Evolutionary conservation across 306 rosid genomes (phyloP).

Genomic region (Medicago lupulina): DNA sequence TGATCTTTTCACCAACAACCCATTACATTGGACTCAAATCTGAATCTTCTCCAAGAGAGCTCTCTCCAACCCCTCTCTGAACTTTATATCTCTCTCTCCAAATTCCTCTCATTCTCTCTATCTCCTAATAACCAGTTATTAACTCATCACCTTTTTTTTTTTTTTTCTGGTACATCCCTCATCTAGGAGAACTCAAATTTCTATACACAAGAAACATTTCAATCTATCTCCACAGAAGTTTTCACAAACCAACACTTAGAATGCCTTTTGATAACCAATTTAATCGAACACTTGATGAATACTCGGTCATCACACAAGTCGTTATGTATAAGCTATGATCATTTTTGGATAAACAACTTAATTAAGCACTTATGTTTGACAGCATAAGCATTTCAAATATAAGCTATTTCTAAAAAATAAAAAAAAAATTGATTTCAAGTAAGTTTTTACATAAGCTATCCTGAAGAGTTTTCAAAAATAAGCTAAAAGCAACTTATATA

Average conservation of each 20-base stretch:
- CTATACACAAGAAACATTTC: not conserved
- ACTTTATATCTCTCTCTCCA: not conserved
- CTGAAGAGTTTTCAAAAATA: too few species aligned
- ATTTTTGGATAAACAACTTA: too few species aligned
- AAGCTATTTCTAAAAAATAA: too few species aligned
- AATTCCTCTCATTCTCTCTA: not conserved
- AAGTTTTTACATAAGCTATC: too few species aligned
- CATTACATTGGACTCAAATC: not conserved
- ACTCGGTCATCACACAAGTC: not conserved
- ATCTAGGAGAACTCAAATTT: not conserved
- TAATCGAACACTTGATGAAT: too few species aligned
- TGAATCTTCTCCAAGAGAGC: not conserved
- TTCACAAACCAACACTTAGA: slow-evolving; percentile 15
- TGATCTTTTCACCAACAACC: not conserved
- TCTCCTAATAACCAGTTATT: not conserved
- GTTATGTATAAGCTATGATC: not conserved
- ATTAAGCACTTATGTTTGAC: too few species aligned
- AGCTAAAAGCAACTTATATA: too few species aligned
- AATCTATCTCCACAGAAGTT: not conserved
- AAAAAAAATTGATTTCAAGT: too few species aligned
- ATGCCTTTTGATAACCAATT: too few species aligned
- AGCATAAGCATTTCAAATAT: too few species aligned
- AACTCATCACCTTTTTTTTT: not conserved
- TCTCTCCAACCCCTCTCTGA: not conserved
- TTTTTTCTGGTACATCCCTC: not conserved